Evolutionary conservation across 176 grass and related monocot species (phyloP).

Genomic region (Cenchrus purpureus): DNA sequence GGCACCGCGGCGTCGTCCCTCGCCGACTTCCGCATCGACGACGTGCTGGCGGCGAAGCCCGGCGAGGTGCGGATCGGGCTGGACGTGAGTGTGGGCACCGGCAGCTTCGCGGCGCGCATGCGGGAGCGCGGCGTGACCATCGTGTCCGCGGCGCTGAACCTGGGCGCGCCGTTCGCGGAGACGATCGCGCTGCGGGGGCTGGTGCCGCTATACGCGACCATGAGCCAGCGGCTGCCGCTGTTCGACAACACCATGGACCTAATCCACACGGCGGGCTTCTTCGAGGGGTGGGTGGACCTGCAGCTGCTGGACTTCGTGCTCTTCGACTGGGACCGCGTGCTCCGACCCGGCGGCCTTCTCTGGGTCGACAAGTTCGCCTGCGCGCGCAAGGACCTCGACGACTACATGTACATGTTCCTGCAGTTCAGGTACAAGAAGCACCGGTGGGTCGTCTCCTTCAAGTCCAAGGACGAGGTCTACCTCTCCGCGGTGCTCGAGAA

Average conservation of each 20-base stretch:
- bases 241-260: constrained; percentile 97
- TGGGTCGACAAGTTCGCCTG: constrained; percentile 95
- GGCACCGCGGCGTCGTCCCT: constrained; percentile 31
- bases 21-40: constrained; percentile 61
- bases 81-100: constrained; percentile 76
- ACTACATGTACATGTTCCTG: constrained; percentile 99
- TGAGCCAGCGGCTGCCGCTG: constrained; percentile 78
- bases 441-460: constrained; percentile 97
- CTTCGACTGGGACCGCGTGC: constrained; percentile 94
- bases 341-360: constrained; percentile 78
- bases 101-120: constrained; percentile 91
- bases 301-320: constrained; percentile 91
- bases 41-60: constrained; percentile 78
- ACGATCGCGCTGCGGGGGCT: constrained; percentile 78
- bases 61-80: constrained; percentile 78
- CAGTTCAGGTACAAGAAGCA: constrained; percentile 99
- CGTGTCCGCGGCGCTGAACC: constrained; percentile 64
- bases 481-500: constrained; percentile 92
- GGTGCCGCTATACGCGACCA: constrained; percentile 69
- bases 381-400: constrained; percentile 74
- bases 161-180: constrained; percentile 87
- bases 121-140: constrained; percentile 69
- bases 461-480: constrained; percentile 90
- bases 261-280: constrained; percentile 73
- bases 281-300: constrained; percentile 81